Percentiles rank a stretch among this genome's conserved stretches.
These are phyloP conservation scores for Iodosphaeria phyllophila DNA, from an alignment of 2,329 filamentous ascomycete species.

Conservation along the genomic window DNA sequence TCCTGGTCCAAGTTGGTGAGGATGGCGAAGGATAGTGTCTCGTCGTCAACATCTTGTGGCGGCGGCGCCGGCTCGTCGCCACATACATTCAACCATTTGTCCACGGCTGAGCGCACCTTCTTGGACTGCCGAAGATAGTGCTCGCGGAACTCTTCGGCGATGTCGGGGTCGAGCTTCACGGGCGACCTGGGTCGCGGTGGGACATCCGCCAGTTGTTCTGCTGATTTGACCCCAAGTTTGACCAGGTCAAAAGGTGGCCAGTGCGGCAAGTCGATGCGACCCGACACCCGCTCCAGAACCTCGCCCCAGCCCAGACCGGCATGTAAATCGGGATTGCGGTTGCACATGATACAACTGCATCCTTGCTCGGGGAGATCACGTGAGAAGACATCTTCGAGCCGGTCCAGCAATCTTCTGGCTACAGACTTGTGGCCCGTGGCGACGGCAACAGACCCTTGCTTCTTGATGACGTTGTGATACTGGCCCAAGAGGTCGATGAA, in stretches of 20 bases:
- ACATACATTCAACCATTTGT: slow-evolving; percentile 74
- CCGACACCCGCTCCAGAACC: slow-evolving; percentile 81
- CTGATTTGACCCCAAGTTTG: slow-evolving; percentile 39
- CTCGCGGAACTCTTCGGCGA: slow-evolving; percentile 81
- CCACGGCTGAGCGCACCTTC: slow-evolving; percentile 80
- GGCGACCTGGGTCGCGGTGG: slow-evolving; percentile 39
- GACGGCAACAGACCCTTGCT: slow-evolving; percentile 79
- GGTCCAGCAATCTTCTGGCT: slow-evolving; percentile 74
- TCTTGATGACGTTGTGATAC: slow-evolving; percentile 63
- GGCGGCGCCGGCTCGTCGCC: slow-evolving; percentile 55
- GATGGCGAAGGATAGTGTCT: slow-evolving; percentile 85
- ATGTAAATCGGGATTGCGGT: slow-evolving; percentile 38
- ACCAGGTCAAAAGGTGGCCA: slow-evolving; percentile 80
- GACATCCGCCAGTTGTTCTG: slow-evolving; percentile 42
- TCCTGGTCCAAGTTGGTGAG: slow-evolving; percentile 65
- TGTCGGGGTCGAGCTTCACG: slow-evolving; percentile 73
- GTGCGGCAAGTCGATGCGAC: slow-evolving; percentile 62
- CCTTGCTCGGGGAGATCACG: slow-evolving; percentile 73
- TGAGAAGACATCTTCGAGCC: slow-evolving; percentile 85
- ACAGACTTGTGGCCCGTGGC: slow-evolving; percentile 91
- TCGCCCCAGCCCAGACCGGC: slow-evolving; percentile 85
- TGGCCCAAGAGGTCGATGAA: slow-evolving; percentile 72
- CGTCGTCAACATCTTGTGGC: slow-evolving; percentile 81
- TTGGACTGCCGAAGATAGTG: slow-evolving; percentile 85
- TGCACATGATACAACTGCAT: slow-evolving; percentile 77